phyloP scores from a whole-genome alignment of 2,329 filamentous ascomycete species.

The Bipolaris sorokiniana region DNA sequence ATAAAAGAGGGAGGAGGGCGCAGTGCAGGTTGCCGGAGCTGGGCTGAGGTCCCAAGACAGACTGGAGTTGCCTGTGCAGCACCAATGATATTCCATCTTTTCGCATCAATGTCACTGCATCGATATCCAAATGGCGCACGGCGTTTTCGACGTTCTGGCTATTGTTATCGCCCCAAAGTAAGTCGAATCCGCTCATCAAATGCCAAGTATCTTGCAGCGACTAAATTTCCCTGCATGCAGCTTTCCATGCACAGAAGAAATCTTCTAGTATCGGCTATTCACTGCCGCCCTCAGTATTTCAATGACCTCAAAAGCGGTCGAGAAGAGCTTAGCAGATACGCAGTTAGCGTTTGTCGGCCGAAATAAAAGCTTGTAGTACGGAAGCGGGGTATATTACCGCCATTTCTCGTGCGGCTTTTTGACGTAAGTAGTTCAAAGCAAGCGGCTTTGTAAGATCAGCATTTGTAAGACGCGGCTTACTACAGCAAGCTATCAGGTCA shows the following conservation, averaged over 20 bases:
- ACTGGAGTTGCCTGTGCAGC: background rate
- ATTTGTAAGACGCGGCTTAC: slow-evolving; percentile 1
- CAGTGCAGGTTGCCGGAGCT: background rate
- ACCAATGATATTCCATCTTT: slow-evolving; percentile 1
- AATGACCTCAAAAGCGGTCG: background rate
- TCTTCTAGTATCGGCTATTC: background rate
- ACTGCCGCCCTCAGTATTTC: background rate
- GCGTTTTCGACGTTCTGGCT: background rate
- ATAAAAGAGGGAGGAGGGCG: background rate
- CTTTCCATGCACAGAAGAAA: background rate
- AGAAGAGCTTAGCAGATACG: slow-evolving; percentile 5
- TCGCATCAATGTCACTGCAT: background rate
- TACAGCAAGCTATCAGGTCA: background rate
- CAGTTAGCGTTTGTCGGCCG: slow-evolving; percentile 18
- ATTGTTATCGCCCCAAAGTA: background rate
- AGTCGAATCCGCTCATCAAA: background rate
- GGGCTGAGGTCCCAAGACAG: background rate
- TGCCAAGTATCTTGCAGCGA: background rate
- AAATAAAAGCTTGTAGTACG: slow-evolving; percentile 7
- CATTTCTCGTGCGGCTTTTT: background rate
- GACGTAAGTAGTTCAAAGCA: background rate
- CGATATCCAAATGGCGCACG: background rate
- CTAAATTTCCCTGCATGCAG: background rate
- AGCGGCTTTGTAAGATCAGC: slow-evolving; percentile 1
- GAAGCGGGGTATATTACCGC: slow-evolving; percentile 21